These are phyloP conservation scores for Zasmidium angulare DNA, from an alignment of 2,329 filamentous ascomycete species.

Conservation along the genomic window DNA sequence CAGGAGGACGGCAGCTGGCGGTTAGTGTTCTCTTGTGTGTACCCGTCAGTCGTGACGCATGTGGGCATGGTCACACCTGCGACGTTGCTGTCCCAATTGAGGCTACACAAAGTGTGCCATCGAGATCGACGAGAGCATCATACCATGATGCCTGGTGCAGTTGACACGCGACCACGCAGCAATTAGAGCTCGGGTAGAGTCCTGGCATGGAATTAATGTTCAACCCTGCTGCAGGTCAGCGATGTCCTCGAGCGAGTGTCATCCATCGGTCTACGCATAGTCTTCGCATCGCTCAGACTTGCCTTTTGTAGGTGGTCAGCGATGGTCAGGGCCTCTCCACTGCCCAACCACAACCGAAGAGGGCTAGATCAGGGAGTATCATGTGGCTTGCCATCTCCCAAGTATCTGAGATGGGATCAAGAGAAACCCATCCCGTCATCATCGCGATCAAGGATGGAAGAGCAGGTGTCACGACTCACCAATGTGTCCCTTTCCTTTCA, in stretches of 20 bases:
- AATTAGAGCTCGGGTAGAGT: too few relatives aligned
- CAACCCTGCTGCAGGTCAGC: not conserved
- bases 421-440: slow-evolving; percentile 27
- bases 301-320: slow-evolving; percentile 30
- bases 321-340: slow-evolving; percentile 12
- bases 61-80: too few relatives aligned
- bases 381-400: slow-evolving; percentile 22
- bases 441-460: slow-evolving; percentile 8
- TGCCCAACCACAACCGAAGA: slow-evolving; percentile 28
- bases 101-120: too few relatives aligned
- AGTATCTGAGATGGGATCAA: slow-evolving; percentile 31
- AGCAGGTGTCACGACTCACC: not conserved
- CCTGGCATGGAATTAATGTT: too few relatives aligned
- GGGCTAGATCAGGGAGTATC: slow-evolving; percentile 24
- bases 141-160: too few relatives aligned
- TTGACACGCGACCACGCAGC: too few relatives aligned
- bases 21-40: too few relatives aligned
- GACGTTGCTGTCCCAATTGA: too few relatives aligned
- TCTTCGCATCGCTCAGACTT: slow-evolving; percentile 29
- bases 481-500: slow-evolving; percentile 21
- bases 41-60: too few relatives aligned
- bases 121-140: too few relatives aligned
- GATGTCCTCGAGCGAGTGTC: not conserved
- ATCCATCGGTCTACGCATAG: not conserved
- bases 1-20: too few relatives aligned